A percentile compares a stretch with the other conserved stretches of the same genome.
Evolutionary conservation across 2,329 filamentous ascomycete species (phyloP).

Genomic region (Fusarium sp.): DNA sequence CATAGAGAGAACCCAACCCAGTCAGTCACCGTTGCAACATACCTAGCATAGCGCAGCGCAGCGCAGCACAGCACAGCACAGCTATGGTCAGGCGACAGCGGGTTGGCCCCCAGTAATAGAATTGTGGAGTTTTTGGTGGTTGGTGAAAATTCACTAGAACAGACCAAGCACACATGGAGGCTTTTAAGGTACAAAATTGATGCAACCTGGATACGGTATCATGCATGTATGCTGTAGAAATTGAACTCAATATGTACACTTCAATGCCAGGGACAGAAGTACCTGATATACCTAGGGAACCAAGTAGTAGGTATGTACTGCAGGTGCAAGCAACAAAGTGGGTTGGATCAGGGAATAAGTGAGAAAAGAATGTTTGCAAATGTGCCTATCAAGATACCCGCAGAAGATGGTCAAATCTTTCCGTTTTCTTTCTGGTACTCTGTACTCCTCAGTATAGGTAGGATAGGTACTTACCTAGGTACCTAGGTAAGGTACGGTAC

Average conservation of each 20-base stretch:
- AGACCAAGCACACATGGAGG: neutral
- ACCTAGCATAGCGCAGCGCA: too few relatives aligned
- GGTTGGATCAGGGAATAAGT: slow-evolving; percentile 11
- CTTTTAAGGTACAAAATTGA: neutral
- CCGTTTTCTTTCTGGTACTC: neutral
- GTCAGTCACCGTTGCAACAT: neutral
- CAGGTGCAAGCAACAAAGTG: slow-evolving; percentile 2
- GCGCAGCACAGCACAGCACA: neutral
- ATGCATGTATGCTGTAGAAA: slow-evolving; percentile 1
- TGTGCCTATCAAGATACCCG: slow-evolving; percentile 1
- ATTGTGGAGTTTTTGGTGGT: slow-evolving; percentile 11
- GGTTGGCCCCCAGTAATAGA: slow-evolving; percentile 16
- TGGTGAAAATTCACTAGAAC: neutral
- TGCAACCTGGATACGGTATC: neutral
- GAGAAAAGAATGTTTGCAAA: slow-evolving; percentile 13
- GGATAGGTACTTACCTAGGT: neutral
- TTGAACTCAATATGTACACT: neutral
- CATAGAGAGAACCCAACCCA: slow-evolving; percentile 1
- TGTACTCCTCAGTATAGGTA: neutral
- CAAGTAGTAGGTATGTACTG: slow-evolving; percentile 2
- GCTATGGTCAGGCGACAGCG: slow-evolving; percentile 42
- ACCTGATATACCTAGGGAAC: slow-evolving; percentile 8
- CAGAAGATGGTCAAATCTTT: neutral
- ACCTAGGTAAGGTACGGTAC: neutral
- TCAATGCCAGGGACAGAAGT: slow-evolving; percentile 8